Percentiles rank a stretch among this genome's conserved stretches.
phyloP scores from a whole-genome alignment of 2,329 filamentous ascomycete species.

The Botrytis galanthina region DNA sequence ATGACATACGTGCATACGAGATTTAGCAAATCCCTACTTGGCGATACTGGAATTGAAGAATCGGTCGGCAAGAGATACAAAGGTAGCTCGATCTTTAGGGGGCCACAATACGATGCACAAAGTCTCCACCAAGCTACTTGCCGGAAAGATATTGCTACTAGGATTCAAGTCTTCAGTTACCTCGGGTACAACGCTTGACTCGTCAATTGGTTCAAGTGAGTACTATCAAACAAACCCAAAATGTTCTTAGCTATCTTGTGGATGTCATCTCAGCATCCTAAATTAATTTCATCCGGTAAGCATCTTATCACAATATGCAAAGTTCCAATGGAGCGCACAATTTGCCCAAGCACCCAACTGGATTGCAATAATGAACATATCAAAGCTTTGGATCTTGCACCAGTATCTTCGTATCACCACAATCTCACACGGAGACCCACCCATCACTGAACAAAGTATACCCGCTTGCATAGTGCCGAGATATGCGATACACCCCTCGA shows the following conservation, averaged over 20 bases:
- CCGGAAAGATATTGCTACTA: not conserved
- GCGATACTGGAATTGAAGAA: not conserved
- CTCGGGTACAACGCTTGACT: not conserved
- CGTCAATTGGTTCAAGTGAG: not conserved
- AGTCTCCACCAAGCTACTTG: not conserved
- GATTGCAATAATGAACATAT: not conserved
- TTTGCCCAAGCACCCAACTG: not conserved
- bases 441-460: not conserved
- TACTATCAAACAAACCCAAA: not conserved
- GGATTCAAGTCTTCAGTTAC: not conserved
- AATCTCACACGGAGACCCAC: conserved; percentile 8
- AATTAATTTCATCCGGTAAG: not conserved
- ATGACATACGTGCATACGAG: conserved; percentile 1
- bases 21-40: not conserved
- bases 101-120: not conserved
- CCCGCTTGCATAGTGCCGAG: not conserved
- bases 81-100: not conserved
- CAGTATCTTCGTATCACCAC: not conserved
- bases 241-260: not conserved
- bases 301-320: not conserved
- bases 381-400: not conserved
- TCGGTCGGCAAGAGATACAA: not conserved
- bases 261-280: not conserved
- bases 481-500: not conserved
- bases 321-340: not conserved